Percentiles rank a stretch among this genome's conserved stretches.
These are phyloP conservation scores for Colletotrichum cuscutae DNA, from an alignment of 2,329 filamentous ascomycete genomes.

Conservation along the genomic window DNA sequence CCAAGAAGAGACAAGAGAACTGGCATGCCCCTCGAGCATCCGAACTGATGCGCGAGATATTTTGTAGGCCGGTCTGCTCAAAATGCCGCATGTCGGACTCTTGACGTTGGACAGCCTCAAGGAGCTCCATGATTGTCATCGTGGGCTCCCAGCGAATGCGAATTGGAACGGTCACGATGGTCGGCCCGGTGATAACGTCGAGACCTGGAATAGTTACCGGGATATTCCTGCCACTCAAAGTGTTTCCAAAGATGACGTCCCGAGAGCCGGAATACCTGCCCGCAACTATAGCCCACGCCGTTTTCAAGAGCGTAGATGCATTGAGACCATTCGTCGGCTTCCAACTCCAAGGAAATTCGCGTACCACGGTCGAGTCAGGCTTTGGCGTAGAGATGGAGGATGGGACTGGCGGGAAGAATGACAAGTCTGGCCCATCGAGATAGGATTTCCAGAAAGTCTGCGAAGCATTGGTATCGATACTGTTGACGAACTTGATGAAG, in stretches of 20 bases:
- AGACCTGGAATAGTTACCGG: neutral
- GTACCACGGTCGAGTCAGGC: neutral
- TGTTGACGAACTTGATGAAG: neutral
- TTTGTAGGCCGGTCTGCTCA: slow-evolving; percentile 43
- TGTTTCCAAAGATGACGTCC: slow-evolving; percentile 52
- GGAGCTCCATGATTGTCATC: neutral
- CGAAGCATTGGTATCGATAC: neutral
- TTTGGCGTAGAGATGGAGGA: neutral
- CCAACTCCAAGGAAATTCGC: neutral
- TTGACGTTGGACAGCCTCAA: slow-evolving; percentile 5
- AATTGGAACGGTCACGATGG: neutral
- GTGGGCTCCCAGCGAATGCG: neutral
- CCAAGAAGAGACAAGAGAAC: neutral
- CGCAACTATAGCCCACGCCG: slow-evolving; percentile 53
- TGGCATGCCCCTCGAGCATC: neutral
- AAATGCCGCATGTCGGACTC: slow-evolving; percentile 39
- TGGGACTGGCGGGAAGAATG: neutral
- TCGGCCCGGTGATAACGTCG: neutral
- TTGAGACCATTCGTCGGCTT: neutral
- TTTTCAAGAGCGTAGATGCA: slow-evolving; percentile 41
- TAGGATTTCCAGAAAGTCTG: neutral
- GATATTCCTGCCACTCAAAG: slow-evolving; percentile 42
- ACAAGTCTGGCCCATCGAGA: neutral
- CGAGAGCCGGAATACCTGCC: slow-evolving; percentile 47
- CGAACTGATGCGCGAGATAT: slow-evolving; percentile 21